Evolutionary conservation across 805 yeast species (phyloP), one percentile per base, ranked within the genome.

Genomic region (Zygoascus biomembranicola): DNA sequence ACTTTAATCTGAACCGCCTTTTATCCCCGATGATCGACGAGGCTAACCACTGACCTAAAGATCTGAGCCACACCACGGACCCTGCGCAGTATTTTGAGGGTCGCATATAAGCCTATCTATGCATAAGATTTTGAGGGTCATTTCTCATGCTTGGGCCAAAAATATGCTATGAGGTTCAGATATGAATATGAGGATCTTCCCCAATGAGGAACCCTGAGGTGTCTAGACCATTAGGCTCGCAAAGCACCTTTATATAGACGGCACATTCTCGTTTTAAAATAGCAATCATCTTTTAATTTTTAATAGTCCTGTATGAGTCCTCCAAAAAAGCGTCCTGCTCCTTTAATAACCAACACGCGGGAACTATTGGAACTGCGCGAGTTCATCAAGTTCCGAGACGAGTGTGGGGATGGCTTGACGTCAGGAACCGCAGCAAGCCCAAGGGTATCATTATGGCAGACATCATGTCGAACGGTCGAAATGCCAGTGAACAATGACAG

Each of bases 381-480:
- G 39, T 13, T 35, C 39, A 35, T 4, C 3, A 35, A 35, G 2
- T 13, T 35, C 16, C 13, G 5, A 11, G 16, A 11, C 13, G 16
- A 13, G 16, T 5, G 16, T 35, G 16, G 39, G 16, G 39, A 35
- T 35, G 5, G 16, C 39, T 35, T 20, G 20, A 8, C 35, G 6
- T 16, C 45, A n/a, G 16, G 46, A 41, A 16, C 35, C 18, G 46
- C 51, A 23, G 14, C 20, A 32, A 28, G 46, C 23, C 51, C 51
- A 9, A 35, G 6, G 31, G 50, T 18, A 37, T 43, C 39, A 35
- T 2, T 8, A 13, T 35, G 39, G 39, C 3, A n/a, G 16, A 4
- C 9, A 5, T 35, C 39, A 35, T 5, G 16, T 35, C 39, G 39
- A 5, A 35, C 39, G 39, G 5, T 35, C 16, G 39, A 35, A 8